A percentile compares a stretch with the other conserved stretches of the same genome.
phyloP scores from a whole-genome alignment of 2,329 filamentous ascomycete species.

The Penicillium sp. region DNA sequence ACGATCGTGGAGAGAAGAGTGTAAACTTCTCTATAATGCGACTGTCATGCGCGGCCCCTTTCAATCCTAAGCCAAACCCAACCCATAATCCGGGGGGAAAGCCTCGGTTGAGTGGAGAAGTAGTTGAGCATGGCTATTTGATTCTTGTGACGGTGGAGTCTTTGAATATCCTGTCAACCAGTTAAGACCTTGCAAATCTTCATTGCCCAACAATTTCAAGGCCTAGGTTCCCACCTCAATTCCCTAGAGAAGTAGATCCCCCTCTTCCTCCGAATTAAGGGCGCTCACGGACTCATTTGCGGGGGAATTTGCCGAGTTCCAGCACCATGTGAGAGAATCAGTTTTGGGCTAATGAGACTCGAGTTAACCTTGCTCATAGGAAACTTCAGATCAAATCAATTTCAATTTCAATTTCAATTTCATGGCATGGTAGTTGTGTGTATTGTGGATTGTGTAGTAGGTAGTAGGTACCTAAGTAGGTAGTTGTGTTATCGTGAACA shows the following conservation, averaged over 20 bases:
- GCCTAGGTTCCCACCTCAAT: background rate
- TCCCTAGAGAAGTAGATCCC: background rate
- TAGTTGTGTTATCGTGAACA: background rate
- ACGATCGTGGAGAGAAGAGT: background rate
- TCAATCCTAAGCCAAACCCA: background rate
- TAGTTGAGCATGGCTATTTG: background rate
- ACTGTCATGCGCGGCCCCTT: background rate
- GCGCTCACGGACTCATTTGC: background rate
- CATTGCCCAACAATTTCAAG: background rate
- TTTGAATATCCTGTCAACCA: background rate
- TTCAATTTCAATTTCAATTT: too few relatives aligned
- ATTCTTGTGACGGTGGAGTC: background rate
- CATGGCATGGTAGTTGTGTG: too few relatives aligned
- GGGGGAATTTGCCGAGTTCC: slow-evolving; percentile 15
- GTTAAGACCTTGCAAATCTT: background rate
- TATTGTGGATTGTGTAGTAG: too few relatives aligned
- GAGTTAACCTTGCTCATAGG: background rate
- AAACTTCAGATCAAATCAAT: background rate
- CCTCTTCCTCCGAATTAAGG: slow-evolving; percentile 3
- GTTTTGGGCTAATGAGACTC: background rate
- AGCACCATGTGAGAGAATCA: slow-evolving; percentile 20
- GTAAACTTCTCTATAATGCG: background rate
- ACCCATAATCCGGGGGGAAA: background rate
- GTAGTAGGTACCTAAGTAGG: background rate
- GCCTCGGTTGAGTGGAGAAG: slow-evolving; percentile 4